Percentiles rank a stretch among this genome's conserved stretches.
These are phyloP conservation scores for Trichoderma sp. DNA, from an alignment of 2,329 filamentous ascomycete species.

Conservation along the genomic window DNA sequence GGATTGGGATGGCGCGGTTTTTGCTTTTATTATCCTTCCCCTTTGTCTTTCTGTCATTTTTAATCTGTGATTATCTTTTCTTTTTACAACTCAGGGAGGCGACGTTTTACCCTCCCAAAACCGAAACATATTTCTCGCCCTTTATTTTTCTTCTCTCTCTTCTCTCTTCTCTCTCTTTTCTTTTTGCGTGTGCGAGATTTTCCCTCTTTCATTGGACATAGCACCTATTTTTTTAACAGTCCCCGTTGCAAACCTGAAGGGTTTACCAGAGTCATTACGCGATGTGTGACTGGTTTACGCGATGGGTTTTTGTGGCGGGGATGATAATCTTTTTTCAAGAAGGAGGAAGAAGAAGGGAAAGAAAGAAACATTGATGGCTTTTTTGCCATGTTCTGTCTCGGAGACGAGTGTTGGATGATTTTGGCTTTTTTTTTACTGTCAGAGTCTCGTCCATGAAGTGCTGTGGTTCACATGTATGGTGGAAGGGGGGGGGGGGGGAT, in stretches of 20 bases:
- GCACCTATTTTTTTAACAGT: not conserved
- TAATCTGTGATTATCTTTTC: constrained; percentile 18
- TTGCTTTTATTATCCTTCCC: constrained; percentile 3
- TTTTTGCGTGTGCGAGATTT: not conserved
- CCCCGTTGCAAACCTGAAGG: not conserved
- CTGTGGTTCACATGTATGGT: not conserved
- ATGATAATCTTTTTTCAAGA: not conserved
- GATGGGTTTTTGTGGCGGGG: not conserved
- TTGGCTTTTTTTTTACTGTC: not conserved
- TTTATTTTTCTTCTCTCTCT: not conserved
- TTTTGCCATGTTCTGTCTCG: not conserved
- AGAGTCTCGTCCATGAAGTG: not conserved
- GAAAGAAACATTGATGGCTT: not conserved
- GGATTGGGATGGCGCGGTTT: constrained; percentile 19
- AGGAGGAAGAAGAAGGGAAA: not conserved
- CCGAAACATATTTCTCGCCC: constrained; percentile 10
- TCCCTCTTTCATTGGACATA: constrained; percentile 17
- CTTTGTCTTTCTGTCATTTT: constrained; percentile 14
- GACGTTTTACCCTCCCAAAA: not conserved
- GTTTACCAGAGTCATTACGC: not conserved
- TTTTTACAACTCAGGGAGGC: constrained; percentile 3
- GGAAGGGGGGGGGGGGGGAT: not conserved
- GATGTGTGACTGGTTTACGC: not conserved
- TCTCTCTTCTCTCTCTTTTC: not conserved
- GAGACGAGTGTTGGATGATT: not conserved